Conservation (phyloP, 176 grass and related monocot species). For the Alloteropsis semialata region DNA sequence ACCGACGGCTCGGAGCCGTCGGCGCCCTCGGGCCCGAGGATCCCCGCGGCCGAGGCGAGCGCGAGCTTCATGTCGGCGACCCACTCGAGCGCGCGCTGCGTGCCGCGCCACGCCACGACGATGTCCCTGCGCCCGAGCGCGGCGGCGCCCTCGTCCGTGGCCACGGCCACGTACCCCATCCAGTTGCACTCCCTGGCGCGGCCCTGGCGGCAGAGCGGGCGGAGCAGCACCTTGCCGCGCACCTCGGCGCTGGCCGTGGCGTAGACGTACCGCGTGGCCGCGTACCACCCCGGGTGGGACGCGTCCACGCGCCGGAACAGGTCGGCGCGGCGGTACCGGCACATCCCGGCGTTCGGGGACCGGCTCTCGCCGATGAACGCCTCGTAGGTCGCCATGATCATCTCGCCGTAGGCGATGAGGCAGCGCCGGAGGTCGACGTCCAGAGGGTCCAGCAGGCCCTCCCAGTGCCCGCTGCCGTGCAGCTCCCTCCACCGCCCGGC, state of each 20-base stretch:
- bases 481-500: conserved; percentile 59
- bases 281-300: conserved; percentile 48
- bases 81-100: conserved; percentile 68
- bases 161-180: conserved; percentile 85
- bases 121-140: conserved; percentile 72
- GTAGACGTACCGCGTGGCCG: conserved; percentile 61
- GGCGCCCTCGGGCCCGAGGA: conserved; percentile 40
- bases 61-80: conserved; percentile 64
- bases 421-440: conserved; percentile 56
- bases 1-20: conserved; percentile 47
- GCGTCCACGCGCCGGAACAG: conserved; percentile 56
- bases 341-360: conserved; percentile 64
- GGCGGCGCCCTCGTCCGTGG: conserved; percentile 68
- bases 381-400: conserved; percentile 62
- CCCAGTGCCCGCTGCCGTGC: conserved; percentile 63
- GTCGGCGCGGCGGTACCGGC: conserved; percentile 49
- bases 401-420: conserved; percentile 71
- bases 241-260: conserved; percentile 67
- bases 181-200: conserved; percentile 59
- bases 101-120: conserved; percentile 82
- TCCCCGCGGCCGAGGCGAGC: conserved; percentile 50
- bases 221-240: conserved; percentile 44
- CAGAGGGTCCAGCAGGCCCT: conserved; percentile 55
- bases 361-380: conserved; percentile 57
- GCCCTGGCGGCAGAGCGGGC: conserved; percentile 27